Evolutionary conservation across 345 rosid species (phyloP).

Genomic region (Populus pruinosa): DNA sequence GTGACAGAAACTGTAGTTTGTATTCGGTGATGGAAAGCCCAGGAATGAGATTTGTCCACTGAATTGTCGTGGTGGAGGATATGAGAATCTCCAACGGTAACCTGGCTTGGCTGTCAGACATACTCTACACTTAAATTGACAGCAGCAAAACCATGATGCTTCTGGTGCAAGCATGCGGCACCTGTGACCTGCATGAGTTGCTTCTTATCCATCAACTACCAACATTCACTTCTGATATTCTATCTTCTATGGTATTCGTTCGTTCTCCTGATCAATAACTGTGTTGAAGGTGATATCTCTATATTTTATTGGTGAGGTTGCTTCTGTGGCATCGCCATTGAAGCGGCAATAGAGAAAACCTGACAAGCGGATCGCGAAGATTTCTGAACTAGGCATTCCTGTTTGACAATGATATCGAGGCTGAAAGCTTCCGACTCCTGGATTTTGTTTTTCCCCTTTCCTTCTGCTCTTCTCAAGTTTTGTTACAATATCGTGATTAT

Average conservation of each 20-base stretch:
- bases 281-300: background rate
- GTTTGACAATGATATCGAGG: slow-evolving; percentile 26
- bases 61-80: background rate
- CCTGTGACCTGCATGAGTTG: background rate
- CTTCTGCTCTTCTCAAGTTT: background rate
- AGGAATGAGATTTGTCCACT: too few relatives aligned
- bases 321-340: slow-evolving; percentile 67
- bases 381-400: slow-evolving; percentile 77
- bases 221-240: background rate
- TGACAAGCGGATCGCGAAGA: slow-evolving; percentile 68
- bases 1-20: background rate
- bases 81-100: background rate
- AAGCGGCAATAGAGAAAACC: slow-evolving; percentile 52
- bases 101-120: background rate
- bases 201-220: background rate
- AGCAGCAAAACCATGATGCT: background rate
- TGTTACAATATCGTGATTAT: background rate
- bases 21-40: background rate
- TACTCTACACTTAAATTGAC: background rate
- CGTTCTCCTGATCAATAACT: background rate
- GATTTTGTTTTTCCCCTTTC: background rate
- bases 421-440: background rate
- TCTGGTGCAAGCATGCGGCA: background rate
- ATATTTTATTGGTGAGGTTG: slow-evolving; percentile 50
- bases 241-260: background rate